phyloP scores from a whole-genome alignment of 257 asterid genomes.

The Lycium barbarum region DNA sequence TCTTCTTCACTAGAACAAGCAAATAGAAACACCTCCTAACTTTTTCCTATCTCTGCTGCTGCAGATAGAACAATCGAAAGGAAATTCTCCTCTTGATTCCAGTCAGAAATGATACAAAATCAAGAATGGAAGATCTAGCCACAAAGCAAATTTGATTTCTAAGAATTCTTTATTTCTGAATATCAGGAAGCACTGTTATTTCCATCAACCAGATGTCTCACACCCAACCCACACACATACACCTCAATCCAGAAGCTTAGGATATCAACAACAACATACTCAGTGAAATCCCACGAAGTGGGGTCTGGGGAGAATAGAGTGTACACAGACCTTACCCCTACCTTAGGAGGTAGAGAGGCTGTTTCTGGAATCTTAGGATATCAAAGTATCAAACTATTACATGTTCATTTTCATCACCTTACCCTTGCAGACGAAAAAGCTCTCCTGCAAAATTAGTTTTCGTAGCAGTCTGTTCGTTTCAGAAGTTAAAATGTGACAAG shows the following conservation, averaged over 20 bases:
- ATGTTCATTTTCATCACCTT: conserved; percentile 2
- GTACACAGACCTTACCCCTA: no score
- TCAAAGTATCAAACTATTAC: neutral
- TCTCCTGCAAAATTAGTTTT: neutral
- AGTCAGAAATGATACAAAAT: no score
- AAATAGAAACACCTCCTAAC: neutral
- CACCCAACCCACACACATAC: neutral
- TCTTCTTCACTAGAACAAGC: neutral
- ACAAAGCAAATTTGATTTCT: no score
- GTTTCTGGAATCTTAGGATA: no score
- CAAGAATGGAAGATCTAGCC: no score
- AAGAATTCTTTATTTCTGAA: neutral
- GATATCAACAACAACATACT: no score
- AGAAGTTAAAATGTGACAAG: neutral
- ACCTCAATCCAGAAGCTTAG: conserved; percentile 3
- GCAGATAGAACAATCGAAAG: neutral
- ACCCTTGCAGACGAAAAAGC: neutral
- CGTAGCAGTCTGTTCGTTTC: neutral
- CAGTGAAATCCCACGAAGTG: no score
- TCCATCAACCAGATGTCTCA: neutral
- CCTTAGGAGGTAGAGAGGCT: no score
- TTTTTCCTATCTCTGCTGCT: neutral
- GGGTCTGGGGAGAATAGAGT: no score
- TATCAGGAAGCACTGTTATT: neutral
- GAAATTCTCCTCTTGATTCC: neutral